These are phyloP conservation scores for Calonectria montana DNA, from an alignment of 2,329 filamentous ascomycete species.

Conservation along the genomic window DNA sequence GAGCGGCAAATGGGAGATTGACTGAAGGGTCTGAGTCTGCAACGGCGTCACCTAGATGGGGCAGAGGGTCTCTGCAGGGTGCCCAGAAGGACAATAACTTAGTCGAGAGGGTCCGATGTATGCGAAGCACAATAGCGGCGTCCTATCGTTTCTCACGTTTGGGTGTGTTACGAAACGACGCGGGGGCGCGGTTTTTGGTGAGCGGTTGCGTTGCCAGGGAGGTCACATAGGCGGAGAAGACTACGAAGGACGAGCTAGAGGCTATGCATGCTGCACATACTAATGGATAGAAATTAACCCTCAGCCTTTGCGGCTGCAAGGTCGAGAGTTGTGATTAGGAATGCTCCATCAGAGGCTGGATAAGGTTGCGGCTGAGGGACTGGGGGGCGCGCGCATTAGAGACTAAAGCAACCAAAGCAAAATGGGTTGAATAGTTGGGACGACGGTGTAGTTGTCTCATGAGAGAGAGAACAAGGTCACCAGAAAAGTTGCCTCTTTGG, in stretches of 20 bases:
- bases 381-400: neutral
- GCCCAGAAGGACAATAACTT: neutral
- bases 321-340: neutral
- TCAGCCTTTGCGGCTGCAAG: neutral
- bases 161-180: slow-evolving; percentile 6
- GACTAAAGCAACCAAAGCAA: slow-evolving; percentile 15
- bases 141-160: neutral
- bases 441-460: slow-evolving; percentile 35
- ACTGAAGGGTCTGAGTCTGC: slow-evolving; percentile 15
- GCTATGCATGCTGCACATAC: slow-evolving; percentile 1
- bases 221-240: slow-evolving; percentile 3
- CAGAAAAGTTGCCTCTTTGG: slow-evolving; percentile 9
- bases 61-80: neutral
- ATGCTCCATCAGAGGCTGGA: neutral
- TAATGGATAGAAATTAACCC: neutral
- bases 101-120: neutral
- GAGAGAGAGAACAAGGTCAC: slow-evolving; percentile 31
- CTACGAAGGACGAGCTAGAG: neutral
- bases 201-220: slow-evolving; percentile 4
- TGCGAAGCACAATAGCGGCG: neutral
- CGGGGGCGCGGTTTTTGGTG: neutral
- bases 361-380: neutral
- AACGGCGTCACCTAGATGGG: neutral
- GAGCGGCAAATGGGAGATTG: slow-evolving; percentile 77
- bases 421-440: slow-evolving; percentile 14